Conservation (phyloP, 768 basidiomycete species). For the Suillus subluteus region DNA sequence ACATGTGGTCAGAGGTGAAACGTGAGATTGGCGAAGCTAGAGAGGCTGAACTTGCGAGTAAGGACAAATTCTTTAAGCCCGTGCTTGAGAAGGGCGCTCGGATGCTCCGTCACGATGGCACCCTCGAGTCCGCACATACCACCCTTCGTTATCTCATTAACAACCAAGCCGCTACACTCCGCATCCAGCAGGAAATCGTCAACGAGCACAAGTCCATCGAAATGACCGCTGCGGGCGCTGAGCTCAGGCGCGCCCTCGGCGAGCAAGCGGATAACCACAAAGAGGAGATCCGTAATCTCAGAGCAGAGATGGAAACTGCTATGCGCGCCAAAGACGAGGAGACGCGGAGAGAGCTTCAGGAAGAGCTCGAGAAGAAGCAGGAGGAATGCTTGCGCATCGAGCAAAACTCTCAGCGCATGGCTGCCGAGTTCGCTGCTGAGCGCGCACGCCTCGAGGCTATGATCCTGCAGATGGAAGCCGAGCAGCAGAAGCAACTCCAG, state of each 20-base stretch:
- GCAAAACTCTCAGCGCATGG: conserved; percentile 43
- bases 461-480: conserved; percentile 31
- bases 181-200: conserved; percentile 60
- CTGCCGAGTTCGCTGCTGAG: conserved; percentile 42
- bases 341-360: conserved; percentile 46
- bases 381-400: conserved; percentile 48
- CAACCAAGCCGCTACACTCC: conserved; percentile 45
- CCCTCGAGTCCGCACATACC: conserved; percentile 42
- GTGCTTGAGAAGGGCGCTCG: conserved; percentile 52
- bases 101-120: conserved; percentile 46
- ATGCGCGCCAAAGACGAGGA: conserved; percentile 50
- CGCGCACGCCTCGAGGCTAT: conserved; percentile 35
- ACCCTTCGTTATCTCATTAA: conserved; percentile 48
- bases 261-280: conserved; percentile 50
- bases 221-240: conserved; percentile 56
- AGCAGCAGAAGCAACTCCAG: conserved; percentile 21
- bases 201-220: conserved; percentile 50
- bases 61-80: conserved; percentile 53
- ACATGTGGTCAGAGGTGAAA: conserved; percentile 53
- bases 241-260: conserved; percentile 52
- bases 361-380: conserved; percentile 46
- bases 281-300: conserved; percentile 50
- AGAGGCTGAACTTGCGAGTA: conserved; percentile 47
- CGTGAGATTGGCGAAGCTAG: conserved; percentile 43
- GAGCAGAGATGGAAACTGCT: conserved; percentile 50